Conservation (phyloP, 441 rosid species). For the Bruguiera hainesii region DNA sequence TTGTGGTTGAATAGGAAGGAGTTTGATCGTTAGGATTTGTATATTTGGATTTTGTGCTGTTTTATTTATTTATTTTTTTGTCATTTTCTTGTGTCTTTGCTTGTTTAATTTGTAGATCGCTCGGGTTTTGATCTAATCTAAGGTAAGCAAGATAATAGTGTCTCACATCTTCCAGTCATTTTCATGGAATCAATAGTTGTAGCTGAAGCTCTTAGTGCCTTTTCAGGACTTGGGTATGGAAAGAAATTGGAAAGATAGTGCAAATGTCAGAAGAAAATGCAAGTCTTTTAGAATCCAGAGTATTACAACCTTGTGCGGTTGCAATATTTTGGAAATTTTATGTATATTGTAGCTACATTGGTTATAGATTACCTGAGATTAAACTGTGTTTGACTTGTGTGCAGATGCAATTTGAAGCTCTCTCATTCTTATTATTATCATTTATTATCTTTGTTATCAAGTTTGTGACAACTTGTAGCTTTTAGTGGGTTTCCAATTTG, state of each 20-base stretch:
- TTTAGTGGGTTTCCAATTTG: neutral
- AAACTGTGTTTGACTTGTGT: too few relatives aligned
- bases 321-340: neutral
- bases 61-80: neutral
- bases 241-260: neutral
- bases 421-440: too few relatives aligned
- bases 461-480: neutral
- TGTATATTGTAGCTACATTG: neutral
- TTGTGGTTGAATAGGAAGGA: neutral
- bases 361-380: too few relatives aligned
- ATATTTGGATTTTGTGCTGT: constrained; percentile 11
- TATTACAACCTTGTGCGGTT: too few relatives aligned
- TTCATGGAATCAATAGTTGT: neutral
- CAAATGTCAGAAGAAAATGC: too few relatives aligned
- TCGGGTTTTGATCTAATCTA: constrained; percentile 2
- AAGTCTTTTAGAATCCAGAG: too few relatives aligned
- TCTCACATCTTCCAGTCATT: too few relatives aligned
- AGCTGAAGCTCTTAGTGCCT: neutral
- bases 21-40: too few relatives aligned
- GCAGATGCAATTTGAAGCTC: neutral
- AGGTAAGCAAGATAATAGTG: too few relatives aligned
- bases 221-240: neutral
- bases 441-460: too few relatives aligned
- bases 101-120: constrained; percentile 14
- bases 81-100: neutral